A percentile compares a stretch with the other conserved stretches of the same genome.
Evolutionary conservation across 257 asterid species (phyloP).

Genomic region (Gynochthodes officinalis): DNA sequence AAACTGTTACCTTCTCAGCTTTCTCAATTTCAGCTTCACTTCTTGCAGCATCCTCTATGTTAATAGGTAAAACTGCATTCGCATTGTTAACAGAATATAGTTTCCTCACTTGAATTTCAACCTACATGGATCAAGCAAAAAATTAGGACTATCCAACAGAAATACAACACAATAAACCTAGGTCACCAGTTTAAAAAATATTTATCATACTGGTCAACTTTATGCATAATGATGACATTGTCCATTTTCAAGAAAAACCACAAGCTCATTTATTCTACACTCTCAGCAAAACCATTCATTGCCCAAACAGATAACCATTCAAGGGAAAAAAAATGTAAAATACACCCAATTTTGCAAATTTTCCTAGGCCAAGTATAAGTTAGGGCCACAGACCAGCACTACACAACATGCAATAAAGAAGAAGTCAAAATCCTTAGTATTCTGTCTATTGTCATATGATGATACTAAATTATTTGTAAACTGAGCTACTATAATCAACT

Average conservation of each 20-base stretch:
- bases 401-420: not conserved
- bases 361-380: not conserved
- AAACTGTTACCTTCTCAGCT: conserved; percentile 53
- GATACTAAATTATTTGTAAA: not conserved
- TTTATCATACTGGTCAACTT: not conserved
- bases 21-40: conserved; percentile 67
- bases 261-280: not conserved
- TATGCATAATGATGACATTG: not conserved
- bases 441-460: not conserved
- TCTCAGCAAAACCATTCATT: not conserved
- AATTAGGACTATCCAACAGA: not conserved
- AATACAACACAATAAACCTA: not conserved
- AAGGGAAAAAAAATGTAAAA: not conserved
- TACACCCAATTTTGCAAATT: too few relatives aligned
- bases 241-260: not conserved
- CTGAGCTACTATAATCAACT: not conserved
- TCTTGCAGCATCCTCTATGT: conserved; percentile 79
- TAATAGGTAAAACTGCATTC: conserved; percentile 54
- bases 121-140: conserved; percentile 35
- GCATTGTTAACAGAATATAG: conserved; percentile 61
- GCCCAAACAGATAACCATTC: too few relatives aligned
- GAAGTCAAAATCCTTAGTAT: not conserved
- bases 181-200: not conserved
- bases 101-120: conserved; percentile 76
- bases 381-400: not conserved